Evolutionary conservation across 768 basidiomycete species (phyloP), one percentile per base, ranked within the genome.

Genomic region (Nidularia pulvinata): DNA sequence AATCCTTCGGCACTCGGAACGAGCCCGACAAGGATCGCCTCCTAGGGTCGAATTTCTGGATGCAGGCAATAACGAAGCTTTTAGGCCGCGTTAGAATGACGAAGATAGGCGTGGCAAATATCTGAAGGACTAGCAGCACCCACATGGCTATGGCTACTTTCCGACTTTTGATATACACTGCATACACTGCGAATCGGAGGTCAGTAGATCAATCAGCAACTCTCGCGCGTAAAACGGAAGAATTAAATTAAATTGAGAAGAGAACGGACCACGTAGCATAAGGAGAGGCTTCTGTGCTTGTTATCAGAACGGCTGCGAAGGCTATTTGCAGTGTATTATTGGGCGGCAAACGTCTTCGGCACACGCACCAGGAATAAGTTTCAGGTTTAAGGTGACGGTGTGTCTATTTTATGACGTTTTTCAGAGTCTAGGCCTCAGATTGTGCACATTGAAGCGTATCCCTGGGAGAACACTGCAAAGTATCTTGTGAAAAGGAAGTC

Each of bases 401-500:
- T 25, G 25, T 25, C 25, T 25, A 25, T 25, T 25, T 25, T 25
- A 25, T 25, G 25, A 25, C 25, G 25, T 25, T 25, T 25, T 25
- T 25, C 25, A 25, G 25, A 25, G 25, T 25, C 25, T 25, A 25
- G 25, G 25, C 25, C 25, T 25, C 25, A 4, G 25, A 25, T 25
- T 25, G 25, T 25, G 25, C 25, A 25, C 25, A 25, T 25, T 25
- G 25, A 25, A 42, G 11, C 59, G 56, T 33, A 60, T 59, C 55
- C 48, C 44, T 59, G 61, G 2, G 59, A 56, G 43, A 59, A 33
- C n/a, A 58, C 43, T 30, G 54, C 58, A 30, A 62, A 59, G 42
- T 62, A 62, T 51, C 56, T 62, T 14, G 61, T 62, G 44, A 62
- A 56, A 16, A 62, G 55, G 46, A 58, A 62, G 33, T 59, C 55